A percentile compares a stretch with the other conserved stretches of the same genome.
Conservation (phyloP, 495 filamentous ascomycete genomes). For the Friedmanniomyces simplex region DNA sequence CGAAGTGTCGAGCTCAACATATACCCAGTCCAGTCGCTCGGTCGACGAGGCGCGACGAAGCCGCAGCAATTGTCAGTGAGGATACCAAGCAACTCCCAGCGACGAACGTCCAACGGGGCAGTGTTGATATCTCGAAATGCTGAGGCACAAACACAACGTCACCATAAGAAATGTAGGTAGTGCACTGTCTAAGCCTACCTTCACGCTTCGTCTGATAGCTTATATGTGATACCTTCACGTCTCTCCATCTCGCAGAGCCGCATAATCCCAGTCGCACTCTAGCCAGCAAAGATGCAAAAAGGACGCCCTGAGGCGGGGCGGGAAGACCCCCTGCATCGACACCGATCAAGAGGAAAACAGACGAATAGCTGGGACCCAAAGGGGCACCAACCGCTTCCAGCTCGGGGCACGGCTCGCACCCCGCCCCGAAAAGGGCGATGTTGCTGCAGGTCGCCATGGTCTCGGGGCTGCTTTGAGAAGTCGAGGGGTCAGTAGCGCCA, state of each 20-base stretch:
- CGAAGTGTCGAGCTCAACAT: not conserved
- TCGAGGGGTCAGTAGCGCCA: not conserved
- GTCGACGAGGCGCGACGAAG: not conserved
- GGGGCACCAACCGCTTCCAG: not conserved
- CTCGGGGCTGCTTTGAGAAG: not conserved
- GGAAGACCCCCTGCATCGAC: not conserved
- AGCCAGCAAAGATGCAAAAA: not conserved
- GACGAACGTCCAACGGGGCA: not conserved
- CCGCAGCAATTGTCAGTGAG: not conserved
- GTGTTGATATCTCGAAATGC: not conserved
- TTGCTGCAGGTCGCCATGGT: not conserved
- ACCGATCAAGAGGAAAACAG: slow-evolving; percentile 1
- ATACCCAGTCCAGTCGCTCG: not conserved
- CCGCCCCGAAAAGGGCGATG: not conserved
- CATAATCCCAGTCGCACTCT: not conserved
- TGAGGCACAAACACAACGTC: not conserved
- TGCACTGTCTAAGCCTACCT: not conserved
- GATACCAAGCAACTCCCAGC: not conserved
- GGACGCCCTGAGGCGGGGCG: not conserved
- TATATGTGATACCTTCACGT: not conserved
- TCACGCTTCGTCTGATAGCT: not conserved
- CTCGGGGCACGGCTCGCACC: not conserved
- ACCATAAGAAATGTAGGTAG: not conserved
- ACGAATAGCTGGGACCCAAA: not conserved
- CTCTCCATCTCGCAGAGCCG: slow-evolving; percentile 1